phyloP scores from a whole-genome alignment of 768 basidiomycete species.

The Termitomyces sp. region DNA sequence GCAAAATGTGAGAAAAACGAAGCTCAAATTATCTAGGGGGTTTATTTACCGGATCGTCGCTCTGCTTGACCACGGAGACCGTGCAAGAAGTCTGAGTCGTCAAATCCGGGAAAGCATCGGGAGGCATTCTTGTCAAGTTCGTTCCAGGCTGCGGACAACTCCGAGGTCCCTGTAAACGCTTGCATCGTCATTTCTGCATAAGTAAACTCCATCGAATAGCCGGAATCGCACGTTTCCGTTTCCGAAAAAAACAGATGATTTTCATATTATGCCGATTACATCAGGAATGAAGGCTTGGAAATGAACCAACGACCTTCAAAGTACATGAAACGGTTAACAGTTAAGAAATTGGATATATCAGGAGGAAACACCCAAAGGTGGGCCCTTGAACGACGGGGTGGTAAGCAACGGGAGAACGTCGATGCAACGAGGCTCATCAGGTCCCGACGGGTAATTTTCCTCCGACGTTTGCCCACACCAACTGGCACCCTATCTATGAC shows the following conservation, averaged over 20 bases:
- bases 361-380: neutral
- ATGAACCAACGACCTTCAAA: neutral
- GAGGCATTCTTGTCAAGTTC: neutral
- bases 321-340: neutral
- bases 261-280: neutral
- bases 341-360: neutral
- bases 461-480: neutral
- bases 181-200: neutral
- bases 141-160: neutral
- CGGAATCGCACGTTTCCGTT: neutral
- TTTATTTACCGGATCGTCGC: constrained; percentile 8
- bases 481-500: neutral
- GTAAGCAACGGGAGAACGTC: neutral
- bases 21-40: constrained; percentile 1
- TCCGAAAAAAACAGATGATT: neutral
- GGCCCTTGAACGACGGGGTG: neutral
- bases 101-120: neutral
- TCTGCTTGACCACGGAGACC: constrained; percentile 8
- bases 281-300: neutral
- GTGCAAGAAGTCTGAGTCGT: constrained; percentile 4
- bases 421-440: neutral
- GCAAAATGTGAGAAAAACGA: constrained; percentile 6
- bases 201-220: no score
- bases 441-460: neutral
- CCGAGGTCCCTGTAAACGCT: neutral